Base-by-base conservation (phyloP, 1,284 basidiomycete species). In the Sanghuangporus sanghuang region DNA sequence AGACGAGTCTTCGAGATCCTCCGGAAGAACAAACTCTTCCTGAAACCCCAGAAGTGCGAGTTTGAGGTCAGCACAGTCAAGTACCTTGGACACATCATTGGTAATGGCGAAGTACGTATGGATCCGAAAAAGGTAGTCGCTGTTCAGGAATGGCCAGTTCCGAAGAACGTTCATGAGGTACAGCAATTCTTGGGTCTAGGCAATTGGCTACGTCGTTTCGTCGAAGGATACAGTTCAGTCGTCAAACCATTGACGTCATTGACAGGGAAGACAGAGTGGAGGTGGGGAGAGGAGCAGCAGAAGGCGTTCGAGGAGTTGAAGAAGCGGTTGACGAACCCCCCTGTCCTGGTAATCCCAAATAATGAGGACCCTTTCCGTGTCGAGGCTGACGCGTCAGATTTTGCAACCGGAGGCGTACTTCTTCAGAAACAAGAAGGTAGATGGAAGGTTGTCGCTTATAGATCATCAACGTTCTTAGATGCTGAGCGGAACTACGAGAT, bases 401-500 rank as follows among this genome's bases (percentile, higher is more conserved):
- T 4, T 39, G 59, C 57, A 48, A 60, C 32, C 1, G 59, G 61
- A 1, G 59, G 61, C 6, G 59, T 63, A 6, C 57, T 63, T 16
- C 62, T 54, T 8, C 61, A 63, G 49, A 9, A 27, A 27, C 27
- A 57, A 16, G 46, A 8, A 3, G 12, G 46, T 0, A 68, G 75
- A 39, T 40, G 64, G 16, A 71, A 76, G 39, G 71, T 74, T 3
- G 52, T 73, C 40, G 71, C 71, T 2, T 75, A 69, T 64, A 48
- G 71, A 3, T 77, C 73, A 0, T 69, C 75, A 59, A 36, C 68
- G 0, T 64, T 79, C 12, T 69, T 69, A 35, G 64, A 67, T 44
- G 61, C 68, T 2, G 68, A 76, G 69, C 57, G 70, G 6, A 83
- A 83, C 66, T 83, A 82, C 67, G 71, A 76, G 21, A 78, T 79